phyloP scores from a whole-genome alignment of 148 eudicot species.

The Cornus suecica region DNA sequence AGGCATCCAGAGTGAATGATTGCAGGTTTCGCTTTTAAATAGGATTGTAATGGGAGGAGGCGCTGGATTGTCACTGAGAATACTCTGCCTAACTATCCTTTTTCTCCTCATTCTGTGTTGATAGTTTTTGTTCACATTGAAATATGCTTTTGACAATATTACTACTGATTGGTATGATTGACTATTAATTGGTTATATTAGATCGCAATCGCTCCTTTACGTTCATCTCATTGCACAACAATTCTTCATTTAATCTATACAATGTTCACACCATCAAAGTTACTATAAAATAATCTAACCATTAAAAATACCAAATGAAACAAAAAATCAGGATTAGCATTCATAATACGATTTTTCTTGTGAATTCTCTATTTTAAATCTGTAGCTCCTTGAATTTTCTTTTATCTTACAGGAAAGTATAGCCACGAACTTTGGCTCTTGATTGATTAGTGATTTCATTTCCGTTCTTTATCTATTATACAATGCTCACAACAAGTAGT shows the following conservation, averaged over 20 bases:
- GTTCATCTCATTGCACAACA: background rate
- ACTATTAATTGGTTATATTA: background rate
- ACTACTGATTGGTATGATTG: background rate
- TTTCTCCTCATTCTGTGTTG: background rate
- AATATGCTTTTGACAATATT: background rate
- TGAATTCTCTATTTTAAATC: too few species aligned
- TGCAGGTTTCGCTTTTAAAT: constrained; percentile 19
- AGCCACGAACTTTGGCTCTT: too few species aligned
- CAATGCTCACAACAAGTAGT: background rate
- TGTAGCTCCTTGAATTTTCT: too few species aligned
- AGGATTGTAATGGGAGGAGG: constrained; percentile 33
- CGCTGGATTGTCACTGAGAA: constrained; percentile 32
- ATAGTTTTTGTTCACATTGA: background rate
- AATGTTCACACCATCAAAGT: too few species aligned
- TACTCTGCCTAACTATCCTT: constrained; percentile 8
- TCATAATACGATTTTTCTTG: too few species aligned
- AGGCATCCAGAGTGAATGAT: too few species aligned
- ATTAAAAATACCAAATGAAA: too few species aligned
- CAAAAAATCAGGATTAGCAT: too few species aligned
- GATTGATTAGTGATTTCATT: too few species aligned
- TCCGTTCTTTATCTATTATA: background rate
- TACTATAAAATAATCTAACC: too few species aligned
- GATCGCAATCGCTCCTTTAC: background rate
- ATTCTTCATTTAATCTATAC: background rate
- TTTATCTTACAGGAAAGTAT: too few species aligned